phyloP scores from a whole-genome alignment of 2,329 filamentous ascomycete species.

The Capronia americana region DNA sequence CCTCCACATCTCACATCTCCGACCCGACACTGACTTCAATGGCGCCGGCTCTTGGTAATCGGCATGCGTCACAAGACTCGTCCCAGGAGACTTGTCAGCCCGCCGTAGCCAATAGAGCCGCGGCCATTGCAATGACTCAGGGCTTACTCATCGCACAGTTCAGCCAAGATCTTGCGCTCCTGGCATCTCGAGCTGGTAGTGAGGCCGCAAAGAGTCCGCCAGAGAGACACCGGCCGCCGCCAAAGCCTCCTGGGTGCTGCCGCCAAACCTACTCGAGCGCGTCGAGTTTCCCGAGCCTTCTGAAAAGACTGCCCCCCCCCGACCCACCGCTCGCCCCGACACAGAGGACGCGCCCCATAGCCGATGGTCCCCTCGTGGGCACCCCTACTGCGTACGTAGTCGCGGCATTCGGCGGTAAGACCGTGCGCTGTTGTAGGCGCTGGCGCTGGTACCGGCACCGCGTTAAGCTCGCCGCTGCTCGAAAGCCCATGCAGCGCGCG shows the following conservation, averaged over 20 bases:
- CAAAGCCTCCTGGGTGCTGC: conserved; percentile 15
- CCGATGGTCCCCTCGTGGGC: conserved; percentile 32
- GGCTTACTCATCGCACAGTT: conserved; percentile 38
- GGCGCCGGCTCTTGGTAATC: conserved; percentile 38
- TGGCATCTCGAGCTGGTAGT: conserved; percentile 19
- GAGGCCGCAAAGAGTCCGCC: conserved; percentile 27
- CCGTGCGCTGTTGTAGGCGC: conserved; percentile 1
- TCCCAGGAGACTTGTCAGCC: conserved; percentile 31
- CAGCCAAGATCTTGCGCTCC: conserved; percentile 28
- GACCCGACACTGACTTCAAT: conserved; percentile 32
- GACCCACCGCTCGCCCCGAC: conserved; percentile 27
- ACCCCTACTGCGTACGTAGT: conserved; percentile 10
- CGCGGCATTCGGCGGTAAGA: conserved; percentile 18
- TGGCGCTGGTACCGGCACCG: conserved; percentile 8
- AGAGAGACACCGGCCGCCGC: conserved; percentile 15
- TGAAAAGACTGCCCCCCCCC: conserved; percentile 5
- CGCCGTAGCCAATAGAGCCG: conserved; percentile 28
- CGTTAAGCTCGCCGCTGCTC: background rate
- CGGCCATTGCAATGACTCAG: conserved; percentile 29
- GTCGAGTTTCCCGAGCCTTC: conserved; percentile 9
- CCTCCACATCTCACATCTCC: conserved; percentile 26
- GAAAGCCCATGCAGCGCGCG: conserved; percentile 14
- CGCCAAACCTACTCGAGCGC: conserved; percentile 23
- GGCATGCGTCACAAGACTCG: conserved; percentile 38
- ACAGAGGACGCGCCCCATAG: conserved; percentile 17